Evolutionary conservation across 495 filamentous ascomycete species (phyloP), one percentile per base, ranked within the genome.

Genomic region (Penicillium ucsense): DNA sequence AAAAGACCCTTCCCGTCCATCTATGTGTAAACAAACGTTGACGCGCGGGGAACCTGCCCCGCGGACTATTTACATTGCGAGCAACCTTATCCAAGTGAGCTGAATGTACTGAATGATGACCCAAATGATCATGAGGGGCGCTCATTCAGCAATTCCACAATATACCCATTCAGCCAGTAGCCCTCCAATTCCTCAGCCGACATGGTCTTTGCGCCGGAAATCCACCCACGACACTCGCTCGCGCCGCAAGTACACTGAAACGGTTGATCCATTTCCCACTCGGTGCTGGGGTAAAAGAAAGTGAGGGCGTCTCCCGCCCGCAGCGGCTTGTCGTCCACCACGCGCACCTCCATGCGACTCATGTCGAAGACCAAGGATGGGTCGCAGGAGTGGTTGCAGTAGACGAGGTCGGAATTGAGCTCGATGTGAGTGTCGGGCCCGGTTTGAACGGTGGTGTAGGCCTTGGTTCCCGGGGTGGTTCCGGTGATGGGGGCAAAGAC

Each of bases 231-330:
- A 37, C 68, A 71, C 5, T 59, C 56, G 6, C 46, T 51, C 20
- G 61, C 68, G 6, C 76, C 74, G 59, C 85, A 89, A 35, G 62
- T 66, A 57, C 85, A 89, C 49, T 78, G 66, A 54, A 89, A 89
- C 11, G 79, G 68, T 65, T 88, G 83, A 38, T 79, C 79, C 84
- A 88, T 88, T 48, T 74, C 56, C 81, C 82, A 89, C 64, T 89
- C 85, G 4, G 83, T 82, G 46, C 77, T 82, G 5, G 85, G 85
- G 59, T 89, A 89, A 68, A 89, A 89, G 72, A 86, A 88, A 46
- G 84, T 88, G 38, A 88, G 62, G 46, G 80, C 76, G 44, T 88
- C 79, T 33, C 82, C 84, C 2, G 53, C 57, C 41, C 73, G 63
- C 53, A 72, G 44, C 29, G 85, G 69, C 34, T 76, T 75, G 11